phyloP scores from a whole-genome alignment of 2,329 filamentous ascomycete species.

The Elsinoe perseae region DNA sequence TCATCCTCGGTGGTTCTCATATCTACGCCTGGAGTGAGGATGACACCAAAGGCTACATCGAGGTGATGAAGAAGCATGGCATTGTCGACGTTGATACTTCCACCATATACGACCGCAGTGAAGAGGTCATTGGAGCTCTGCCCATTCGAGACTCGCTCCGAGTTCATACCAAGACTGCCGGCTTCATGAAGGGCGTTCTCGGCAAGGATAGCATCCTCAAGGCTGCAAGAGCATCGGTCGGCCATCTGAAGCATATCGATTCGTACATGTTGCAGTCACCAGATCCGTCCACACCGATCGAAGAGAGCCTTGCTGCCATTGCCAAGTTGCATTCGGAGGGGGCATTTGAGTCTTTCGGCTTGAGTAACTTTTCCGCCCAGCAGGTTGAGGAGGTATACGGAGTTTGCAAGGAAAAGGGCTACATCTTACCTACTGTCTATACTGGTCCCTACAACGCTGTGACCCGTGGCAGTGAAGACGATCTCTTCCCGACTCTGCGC shows the following conservation, averaged over 20 bases:
- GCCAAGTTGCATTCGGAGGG: conserved; percentile 30
- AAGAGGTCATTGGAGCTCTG: not conserved
- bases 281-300: conserved; percentile 24
- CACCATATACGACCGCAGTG: conserved; percentile 30
- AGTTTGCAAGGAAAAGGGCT: conserved; percentile 32
- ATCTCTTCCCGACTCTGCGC: conserved; percentile 39
- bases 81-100: conserved; percentile 36
- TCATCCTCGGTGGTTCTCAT: conserved; percentile 5
- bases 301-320: conserved; percentile 28
- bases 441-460: conserved; percentile 39
- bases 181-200: conserved; percentile 6
- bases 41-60: not conserved
- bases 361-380: conserved; percentile 39
- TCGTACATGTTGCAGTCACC: conserved; percentile 29
- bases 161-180: conserved; percentile 5
- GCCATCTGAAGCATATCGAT: conserved; percentile 15
- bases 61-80: conserved; percentile 27
- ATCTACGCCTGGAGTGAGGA: conserved; percentile 1
- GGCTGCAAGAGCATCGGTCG: conserved; percentile 26
- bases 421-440: conserved; percentile 38
- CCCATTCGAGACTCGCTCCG: not conserved
- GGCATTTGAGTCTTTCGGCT: conserved; percentile 35
- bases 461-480: conserved; percentile 32
- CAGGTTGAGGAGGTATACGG: conserved; percentile 34
- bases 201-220: conserved; percentile 39